Evolutionary conservation across 495 filamentous ascomycete genomes (phyloP).

Genomic region (Podospora pseudoanserina): DNA sequence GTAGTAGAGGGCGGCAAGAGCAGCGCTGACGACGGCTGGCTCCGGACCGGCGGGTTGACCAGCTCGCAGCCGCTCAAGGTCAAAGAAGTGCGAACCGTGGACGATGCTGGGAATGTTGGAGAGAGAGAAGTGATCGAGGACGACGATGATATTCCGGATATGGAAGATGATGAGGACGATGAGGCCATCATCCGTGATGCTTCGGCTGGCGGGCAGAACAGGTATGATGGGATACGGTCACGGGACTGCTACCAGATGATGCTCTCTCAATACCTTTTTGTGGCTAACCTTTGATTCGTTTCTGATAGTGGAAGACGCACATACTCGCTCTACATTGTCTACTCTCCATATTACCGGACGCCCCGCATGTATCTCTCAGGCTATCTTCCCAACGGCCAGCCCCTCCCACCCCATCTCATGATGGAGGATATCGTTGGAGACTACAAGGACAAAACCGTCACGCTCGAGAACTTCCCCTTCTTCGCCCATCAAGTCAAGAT

Average conservation of each 20-base stretch:
- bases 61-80: slow-evolving; percentile 69
- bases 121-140: slow-evolving; percentile 63
- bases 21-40: slow-evolving; percentile 83
- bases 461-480: slow-evolving; percentile 94
- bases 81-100: slow-evolving; percentile 78
- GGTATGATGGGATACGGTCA: slow-evolving; percentile 49
- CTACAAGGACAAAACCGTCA: slow-evolving; percentile 99
- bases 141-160: slow-evolving; percentile 92
- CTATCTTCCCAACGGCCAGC: slow-evolving; percentile 74
- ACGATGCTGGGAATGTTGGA: slow-evolving; percentile 74
- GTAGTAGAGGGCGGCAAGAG: slow-evolving; percentile 70
- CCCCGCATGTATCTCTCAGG: slow-evolving; percentile 94
- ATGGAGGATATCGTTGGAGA: slow-evolving; percentile 99
- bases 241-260: too few species aligned
- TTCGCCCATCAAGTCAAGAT: slow-evolving; percentile 83
- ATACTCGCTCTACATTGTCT: slow-evolving; percentile 97
- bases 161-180: slow-evolving; percentile 97
- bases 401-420: slow-evolving; percentile 85
- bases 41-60: slow-evolving; percentile 75
- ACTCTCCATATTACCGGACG: slow-evolving; percentile 93
- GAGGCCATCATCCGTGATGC: slow-evolving; percentile 92
- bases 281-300: background rate
- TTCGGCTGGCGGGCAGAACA: slow-evolving; percentile 55
- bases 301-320: slow-evolving; percentile 69
- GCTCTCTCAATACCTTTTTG: too few species aligned